Evolutionary conservation across 805 yeast genomes (phyloP).

Genomic region (Candida boidinii): DNA sequence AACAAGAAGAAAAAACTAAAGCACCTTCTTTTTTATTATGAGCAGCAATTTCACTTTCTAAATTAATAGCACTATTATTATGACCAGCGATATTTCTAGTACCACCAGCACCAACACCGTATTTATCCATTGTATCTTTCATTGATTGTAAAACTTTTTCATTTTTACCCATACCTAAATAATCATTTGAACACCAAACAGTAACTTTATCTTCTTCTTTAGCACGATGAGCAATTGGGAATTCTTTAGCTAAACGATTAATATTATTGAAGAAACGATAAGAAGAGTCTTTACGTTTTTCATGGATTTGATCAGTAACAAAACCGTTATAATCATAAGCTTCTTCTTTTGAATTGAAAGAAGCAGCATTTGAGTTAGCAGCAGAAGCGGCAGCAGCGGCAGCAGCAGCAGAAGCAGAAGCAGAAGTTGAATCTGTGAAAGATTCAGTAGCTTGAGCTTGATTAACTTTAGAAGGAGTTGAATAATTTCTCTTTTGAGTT

Average conservation of each 20-base stretch:
- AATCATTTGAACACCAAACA: constrained; percentile 99
- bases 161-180: constrained; percentile 89
- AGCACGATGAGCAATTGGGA: constrained; percentile 86
- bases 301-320: constrained; percentile 55
- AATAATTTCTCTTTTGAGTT: constrained; percentile 33
- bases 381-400: constrained; percentile 28
- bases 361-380: constrained; percentile 22
- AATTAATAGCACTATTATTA: constrained; percentile 76
- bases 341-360: constrained; percentile 36
- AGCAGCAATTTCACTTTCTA: constrained; percentile 82
- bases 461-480: constrained; percentile 36
- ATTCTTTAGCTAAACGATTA: constrained; percentile 89
- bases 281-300: constrained; percentile 81
- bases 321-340: constrained; percentile 66
- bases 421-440: constrained; percentile 12
- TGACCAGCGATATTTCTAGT: constrained; percentile 99
- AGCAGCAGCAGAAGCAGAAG: constrained; percentile 22
- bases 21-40: constrained; percentile 94
- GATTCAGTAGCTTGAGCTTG: constrained; percentile 37
- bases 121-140: constrained; percentile 72
- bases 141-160: constrained; percentile 63
- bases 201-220: constrained; percentile 76
- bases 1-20: constrained; percentile 90
- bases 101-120: constrained; percentile 99
- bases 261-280: constrained; percentile 96